These are phyloP conservation scores for Russula virescens DNA, from an alignment of 768 basidiomycete species.

Conservation along the genomic window DNA sequence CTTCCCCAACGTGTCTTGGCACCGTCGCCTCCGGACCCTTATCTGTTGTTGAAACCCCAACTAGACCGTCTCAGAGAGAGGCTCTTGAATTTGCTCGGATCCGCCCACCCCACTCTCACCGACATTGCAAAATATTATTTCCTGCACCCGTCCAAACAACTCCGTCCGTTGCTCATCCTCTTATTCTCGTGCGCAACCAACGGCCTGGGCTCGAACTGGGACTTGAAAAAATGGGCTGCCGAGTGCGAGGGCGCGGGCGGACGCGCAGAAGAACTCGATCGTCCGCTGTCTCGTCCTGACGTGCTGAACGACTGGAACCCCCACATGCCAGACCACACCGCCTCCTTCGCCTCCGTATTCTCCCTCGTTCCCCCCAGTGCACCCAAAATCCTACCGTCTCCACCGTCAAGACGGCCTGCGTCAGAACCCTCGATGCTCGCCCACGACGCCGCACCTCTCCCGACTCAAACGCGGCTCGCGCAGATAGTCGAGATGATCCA, in stretches of 20 bases:
- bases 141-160: slow-evolving; percentile 79
- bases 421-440: slow-evolving; percentile 31
- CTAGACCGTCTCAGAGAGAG: slow-evolving; percentile 64
- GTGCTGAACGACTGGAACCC: slow-evolving; percentile 92
- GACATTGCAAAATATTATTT: slow-evolving; percentile 93
- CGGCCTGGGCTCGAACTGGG: slow-evolving; percentile 68
- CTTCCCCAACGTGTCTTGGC: not conserved
- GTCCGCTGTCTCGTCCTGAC: slow-evolving; percentile 70
- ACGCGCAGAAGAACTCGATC: slow-evolving; percentile 59
- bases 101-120: slow-evolving; percentile 81
- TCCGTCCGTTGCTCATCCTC: slow-evolving; percentile 84
- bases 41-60: slow-evolving; percentile 64
- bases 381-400: slow-evolving; percentile 33
- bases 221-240: slow-evolving; percentile 53
- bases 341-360: slow-evolving; percentile 52
- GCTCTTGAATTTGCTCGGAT: slow-evolving; percentile 74
- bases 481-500: slow-evolving; percentile 99
- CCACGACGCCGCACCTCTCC: slow-evolving; percentile 48
- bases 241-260: slow-evolving; percentile 51
- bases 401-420: slow-evolving; percentile 30
- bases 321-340: slow-evolving; percentile 69
- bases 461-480: slow-evolving; percentile 87
- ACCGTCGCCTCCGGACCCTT: slow-evolving; percentile 50
- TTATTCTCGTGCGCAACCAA: slow-evolving; percentile 92
- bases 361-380: slow-evolving; percentile 47